Evolutionary conservation across 2,329 filamentous ascomycete genomes (phyloP), one percentile per base, ranked within the genome.

Genomic region (Colletotrichum viniferum): DNA sequence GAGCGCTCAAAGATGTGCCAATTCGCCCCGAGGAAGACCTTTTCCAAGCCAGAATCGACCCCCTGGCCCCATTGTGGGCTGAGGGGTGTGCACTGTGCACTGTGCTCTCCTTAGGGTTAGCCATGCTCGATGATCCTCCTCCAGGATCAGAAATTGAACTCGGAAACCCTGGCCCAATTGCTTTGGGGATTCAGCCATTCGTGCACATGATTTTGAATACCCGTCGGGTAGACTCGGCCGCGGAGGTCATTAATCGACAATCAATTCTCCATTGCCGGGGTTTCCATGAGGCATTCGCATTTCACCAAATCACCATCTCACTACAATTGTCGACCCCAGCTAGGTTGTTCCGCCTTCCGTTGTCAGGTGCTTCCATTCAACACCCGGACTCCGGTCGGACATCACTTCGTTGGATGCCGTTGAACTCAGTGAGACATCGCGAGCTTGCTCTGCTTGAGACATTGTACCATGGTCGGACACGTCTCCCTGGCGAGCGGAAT

Each of bases 61-160:
- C 67, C 65, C 38, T 34, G 32, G 32, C 34, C 26, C 63, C 30
- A n/a, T 38, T 61, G 48, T 21, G 63, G 43, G 36, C 55, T 62
- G 72, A 72, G 67, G 56, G 67, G 67, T 43, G 58, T 56, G 64
- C 21, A 36, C 18, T 56, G 52, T 75, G 73, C 60, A 73, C 73
- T 69, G 73, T 73, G 73, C 73, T 56, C 55, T 66, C 14, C 30
- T 38, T 48, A 67, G 63, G 65, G 69, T 73, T 71, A 52, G 67
- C 56, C 67, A 64, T 63, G 61, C 70, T 68, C 36, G 63, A 71
- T 75, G 67, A 77, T 77, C 65, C 60, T 55, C 74, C 65, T 76
- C 74, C 38, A 55, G 74, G 74, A 74, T 76, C 71, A 74, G 74
- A 76, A 70, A 74, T 74, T 76, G 70, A 58, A 61, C 52, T 38